Evolutionary conservation across 805 yeast genomes (phyloP), one percentile per base, ranked within the genome.

Genomic region (Pichia sporocuriosa): DNA sequence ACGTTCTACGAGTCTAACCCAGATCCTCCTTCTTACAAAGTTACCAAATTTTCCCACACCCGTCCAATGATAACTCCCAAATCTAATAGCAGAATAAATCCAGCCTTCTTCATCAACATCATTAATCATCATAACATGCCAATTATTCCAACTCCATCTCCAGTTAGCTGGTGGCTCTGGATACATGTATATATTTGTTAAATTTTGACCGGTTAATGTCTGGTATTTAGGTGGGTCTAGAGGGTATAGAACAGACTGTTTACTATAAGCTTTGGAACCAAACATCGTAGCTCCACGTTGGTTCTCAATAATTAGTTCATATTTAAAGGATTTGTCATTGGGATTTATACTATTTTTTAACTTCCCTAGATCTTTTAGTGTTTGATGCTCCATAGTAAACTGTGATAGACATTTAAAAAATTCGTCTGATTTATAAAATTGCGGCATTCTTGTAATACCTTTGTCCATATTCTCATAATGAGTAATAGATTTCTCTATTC

Each of bases 101-200:
- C 80, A 75, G 3, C 81, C 81, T 45, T 70, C 71, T 45, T 75
- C 79, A 50, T 75, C 81, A 24, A 73, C 77, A 48, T 75, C 79
- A 37, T 66, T 63, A 32, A 68, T 58, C 80, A 74, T 75, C 43
- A 73, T 51, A 4, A 72, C 66, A 43, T 73, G 70, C 81, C 80
- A 75, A 32, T 52, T 53, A n/a, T 61, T 62, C 81, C 81, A 75
- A 19, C 62, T 51, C 81, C 81, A 75, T 38, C 50, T 43, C 81
- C 81, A 75, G 37, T 61, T 52, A 25, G 64, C 54, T 30, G 69
- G 77, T 1, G 81, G 79, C 19, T 74, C 58, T 0, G 79, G 77
- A 42, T 58, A 54, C 47, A 62, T 40, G 43, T 54, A 42, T 32
- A 62, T 33, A 28, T 51, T 44, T 38, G 48, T 37, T 44, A 75